Evolutionary conservation across 2,329 filamentous ascomycete species (phyloP).

Genomic region (Capronia americana): DNA sequence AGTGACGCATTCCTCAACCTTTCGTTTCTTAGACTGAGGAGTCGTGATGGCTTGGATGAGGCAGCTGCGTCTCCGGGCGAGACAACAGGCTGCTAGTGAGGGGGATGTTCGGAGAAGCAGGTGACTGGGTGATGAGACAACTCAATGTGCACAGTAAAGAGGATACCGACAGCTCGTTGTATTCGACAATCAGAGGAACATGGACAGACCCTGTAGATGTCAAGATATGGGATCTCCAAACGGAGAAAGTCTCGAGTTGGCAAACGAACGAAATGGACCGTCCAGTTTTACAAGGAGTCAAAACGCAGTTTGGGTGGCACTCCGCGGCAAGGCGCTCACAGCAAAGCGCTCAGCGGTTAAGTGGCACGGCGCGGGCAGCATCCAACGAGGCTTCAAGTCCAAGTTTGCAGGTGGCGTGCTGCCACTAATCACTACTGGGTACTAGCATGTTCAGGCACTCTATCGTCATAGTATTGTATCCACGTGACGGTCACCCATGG

Average conservation of each 20-base stretch:
- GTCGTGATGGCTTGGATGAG: conserved; percentile 54
- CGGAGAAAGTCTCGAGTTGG: conserved; percentile 5
- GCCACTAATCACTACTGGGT: background rate
- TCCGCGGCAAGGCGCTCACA: background rate
- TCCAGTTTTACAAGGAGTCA: conserved; percentile 9
- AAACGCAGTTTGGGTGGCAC: conserved; percentile 6
- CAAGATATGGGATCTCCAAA: background rate
- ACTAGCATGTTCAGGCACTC: background rate
- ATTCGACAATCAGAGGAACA: conserved; percentile 1
- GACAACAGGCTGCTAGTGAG: conserved; percentile 36
- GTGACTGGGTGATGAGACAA: conserved; percentile 8
- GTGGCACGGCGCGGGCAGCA: background rate
- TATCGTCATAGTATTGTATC: background rate
- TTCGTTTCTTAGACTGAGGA: conserved; percentile 60
- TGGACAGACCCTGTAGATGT: background rate
- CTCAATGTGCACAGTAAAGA: background rate
- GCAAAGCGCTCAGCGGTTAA: background rate
- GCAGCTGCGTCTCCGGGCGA: conserved; percentile 39
- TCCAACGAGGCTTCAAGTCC: background rate
- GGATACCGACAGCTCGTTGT: background rate
- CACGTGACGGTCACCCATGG: background rate
- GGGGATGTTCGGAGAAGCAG: conserved; percentile 20
- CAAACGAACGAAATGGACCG: conserved; percentile 3
- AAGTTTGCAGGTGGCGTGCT: background rate
- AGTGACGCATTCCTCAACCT: conserved; percentile 55